Base-by-base conservation (phyloP, 805 yeast species). In the Saturnispora hagleri region DNA sequence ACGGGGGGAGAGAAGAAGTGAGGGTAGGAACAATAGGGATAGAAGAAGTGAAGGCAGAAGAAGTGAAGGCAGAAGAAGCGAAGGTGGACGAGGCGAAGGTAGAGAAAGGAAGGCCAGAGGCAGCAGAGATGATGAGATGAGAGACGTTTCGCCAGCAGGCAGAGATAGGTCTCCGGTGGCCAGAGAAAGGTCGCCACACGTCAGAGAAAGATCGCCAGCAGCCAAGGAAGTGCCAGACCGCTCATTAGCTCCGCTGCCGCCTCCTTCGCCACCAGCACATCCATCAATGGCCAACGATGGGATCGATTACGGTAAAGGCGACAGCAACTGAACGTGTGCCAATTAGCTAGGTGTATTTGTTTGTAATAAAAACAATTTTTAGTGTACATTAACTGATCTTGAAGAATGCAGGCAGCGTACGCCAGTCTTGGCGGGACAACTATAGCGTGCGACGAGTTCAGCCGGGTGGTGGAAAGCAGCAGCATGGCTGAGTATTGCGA, bases 31-130 rank as follows among this genome's bases (percentile, higher is more conserved):
- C 28, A 8, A 26, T 26, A 26, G 51, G 15, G 55, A 33, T 6
- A 41, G 41, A 20, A 40, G 51, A 13, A 26, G 51, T 15, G 34
- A 46, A 26, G 51, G 59, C 36, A 52, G 57, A 26, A 53, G 57
- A 49, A 49, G 51, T 26, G 27, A 26, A 26, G 51, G 59, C 36
- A 52, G 57, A 26, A 53, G 57, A 49, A 49, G 51, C n/a, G 54
- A 33, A 10, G 42, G 40, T n/a, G 33, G 50, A 13, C 15, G 48
- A 17, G 20, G 42, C 36, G 53, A 31, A 15, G 15, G 42, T 3
- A 46, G 48, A 22, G 50, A 50, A n/a, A 46, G 51, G 27, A 40
- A 35, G 22, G 43, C 43, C 33, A 45, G 55, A 22, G 22, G 15
- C 22, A 17, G 42, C 8, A 38, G 17, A 18, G 42, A 38, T 18